These are phyloP conservation scores for Paramecium octaurelia DNA, from an alignment of 73 alveolate genomes.

Conservation along the genomic window DNA sequence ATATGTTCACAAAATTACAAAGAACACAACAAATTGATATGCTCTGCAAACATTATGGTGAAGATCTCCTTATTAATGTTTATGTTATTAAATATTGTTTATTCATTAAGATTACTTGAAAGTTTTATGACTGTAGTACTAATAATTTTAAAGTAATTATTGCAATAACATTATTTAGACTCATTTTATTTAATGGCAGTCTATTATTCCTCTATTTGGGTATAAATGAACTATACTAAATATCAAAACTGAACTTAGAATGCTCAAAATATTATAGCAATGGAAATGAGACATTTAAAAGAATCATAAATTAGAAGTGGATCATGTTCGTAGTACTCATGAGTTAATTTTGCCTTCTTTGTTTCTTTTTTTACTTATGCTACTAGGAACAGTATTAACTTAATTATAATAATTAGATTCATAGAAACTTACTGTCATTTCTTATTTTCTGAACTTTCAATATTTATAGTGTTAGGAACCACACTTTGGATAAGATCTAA, in stretches of 20 bases:
- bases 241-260: background rate
- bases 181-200: background rate
- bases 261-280: background rate
- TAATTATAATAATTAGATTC: background rate
- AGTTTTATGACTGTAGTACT: background rate
- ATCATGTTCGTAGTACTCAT: background rate
- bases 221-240: background rate
- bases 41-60: background rate
- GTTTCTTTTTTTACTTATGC: background rate
- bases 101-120: background rate
- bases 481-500: background rate
- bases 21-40: background rate
- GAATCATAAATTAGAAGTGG: background rate
- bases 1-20: background rate
- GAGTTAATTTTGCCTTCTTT: background rate
- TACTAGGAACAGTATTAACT: background rate
- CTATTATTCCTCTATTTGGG: background rate
- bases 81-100: background rate
- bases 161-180: background rate
- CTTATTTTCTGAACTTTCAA: background rate
- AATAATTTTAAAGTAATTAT: background rate
- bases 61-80: background rate
- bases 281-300: constrained; percentile 49
- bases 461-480: background rate
- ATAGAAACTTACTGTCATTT: background rate